Conservation (phyloP, 2,329 filamentous ascomycete species). For the Epichloe festucae region DNA sequence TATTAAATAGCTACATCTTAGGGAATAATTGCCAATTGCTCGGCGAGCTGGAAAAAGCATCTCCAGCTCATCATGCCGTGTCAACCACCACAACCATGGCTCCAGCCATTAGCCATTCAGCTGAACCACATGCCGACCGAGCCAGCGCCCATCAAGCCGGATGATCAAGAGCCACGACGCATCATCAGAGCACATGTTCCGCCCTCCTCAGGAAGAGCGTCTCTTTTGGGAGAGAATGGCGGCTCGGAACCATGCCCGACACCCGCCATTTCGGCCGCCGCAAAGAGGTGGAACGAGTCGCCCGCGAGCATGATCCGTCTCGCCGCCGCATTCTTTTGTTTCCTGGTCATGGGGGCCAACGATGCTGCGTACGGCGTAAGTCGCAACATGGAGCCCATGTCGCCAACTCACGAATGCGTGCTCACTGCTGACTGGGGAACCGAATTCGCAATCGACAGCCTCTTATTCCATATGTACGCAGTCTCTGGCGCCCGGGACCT, state of each 20-base stretch:
- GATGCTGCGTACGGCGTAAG: conserved; percentile 45
- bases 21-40: too few relatives aligned
- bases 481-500: too few relatives aligned
- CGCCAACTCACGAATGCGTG: neutral
- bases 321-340: conserved; percentile 41
- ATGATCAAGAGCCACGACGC: neutral
- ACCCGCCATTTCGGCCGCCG: neutral
- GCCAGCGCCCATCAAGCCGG: neutral
- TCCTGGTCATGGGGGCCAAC: conserved; percentile 44
- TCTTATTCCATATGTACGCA: conserved; percentile 36
- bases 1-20: too few relatives aligned
- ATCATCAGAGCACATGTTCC: neutral
- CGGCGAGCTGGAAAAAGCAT: too few relatives aligned
- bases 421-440: conserved; percentile 5
- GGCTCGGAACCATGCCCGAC: neutral
- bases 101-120: neutral
- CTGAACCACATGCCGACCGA: neutral
- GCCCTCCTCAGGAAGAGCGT: neutral
- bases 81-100: neutral
- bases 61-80: neutral
- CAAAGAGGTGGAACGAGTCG: conserved; percentile 36
- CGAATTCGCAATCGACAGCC: conserved; percentile 18
- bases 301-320: conserved; percentile 34
- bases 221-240: neutral
- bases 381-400: conserved; percentile 5